Conservation (phyloP, 768 basidiomycete genomes). For the Auriscalpium microsporum region DNA sequence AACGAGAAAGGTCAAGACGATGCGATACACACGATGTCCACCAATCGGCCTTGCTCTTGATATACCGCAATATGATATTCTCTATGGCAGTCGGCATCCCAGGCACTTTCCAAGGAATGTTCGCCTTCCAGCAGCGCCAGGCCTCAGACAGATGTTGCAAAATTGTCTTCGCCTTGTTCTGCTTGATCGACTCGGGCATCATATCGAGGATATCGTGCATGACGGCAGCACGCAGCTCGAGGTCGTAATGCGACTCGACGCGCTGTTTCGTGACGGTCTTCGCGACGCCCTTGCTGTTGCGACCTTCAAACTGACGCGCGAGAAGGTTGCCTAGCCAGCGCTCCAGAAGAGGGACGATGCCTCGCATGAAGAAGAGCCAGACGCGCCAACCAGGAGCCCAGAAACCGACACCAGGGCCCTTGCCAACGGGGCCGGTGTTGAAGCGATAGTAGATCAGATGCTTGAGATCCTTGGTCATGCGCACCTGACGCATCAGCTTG, state of each 20-base stretch:
- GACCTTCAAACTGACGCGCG: slow-evolving; percentile 96
- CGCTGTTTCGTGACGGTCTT: slow-evolving; percentile 99
- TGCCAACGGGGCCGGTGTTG: slow-evolving; percentile 99
- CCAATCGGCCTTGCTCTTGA: slow-evolving; percentile 99
- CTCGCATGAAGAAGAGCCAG: slow-evolving; percentile 99
- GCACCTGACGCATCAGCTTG: slow-evolving; percentile 99
- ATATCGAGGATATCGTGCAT: slow-evolving; percentile 99
- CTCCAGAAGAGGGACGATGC: slow-evolving; percentile 95
- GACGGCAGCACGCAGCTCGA: slow-evolving; percentile 94
- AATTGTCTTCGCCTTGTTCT: slow-evolving; percentile 99
- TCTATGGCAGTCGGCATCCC: slow-evolving; percentile 99
- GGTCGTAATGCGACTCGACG: slow-evolving; percentile 97
- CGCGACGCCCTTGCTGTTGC: slow-evolving; percentile 93
- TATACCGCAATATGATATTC: slow-evolving; percentile 97
- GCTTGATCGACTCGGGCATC: slow-evolving; percentile 99
- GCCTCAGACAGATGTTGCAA: slow-evolving; percentile 96
- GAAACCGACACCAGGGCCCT: slow-evolving; percentile 98
- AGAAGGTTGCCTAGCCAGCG: slow-evolving; percentile 96
- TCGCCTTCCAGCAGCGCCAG: slow-evolving; percentile 97
- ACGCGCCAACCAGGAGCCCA: slow-evolving; percentile 99
- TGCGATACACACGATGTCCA: slow-evolving; percentile 73
- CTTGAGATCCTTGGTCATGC: slow-evolving; percentile 99
- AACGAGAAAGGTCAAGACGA: not conserved
- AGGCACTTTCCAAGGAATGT: slow-evolving; percentile 99
- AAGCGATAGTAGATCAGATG: slow-evolving; percentile 98